Percentiles rank a stretch among this genome's conserved stretches.
Evolutionary conservation across 352 stramenopile species (phyloP).

Genomic region (Hyaloperonospora arabidopsidis): DNA sequence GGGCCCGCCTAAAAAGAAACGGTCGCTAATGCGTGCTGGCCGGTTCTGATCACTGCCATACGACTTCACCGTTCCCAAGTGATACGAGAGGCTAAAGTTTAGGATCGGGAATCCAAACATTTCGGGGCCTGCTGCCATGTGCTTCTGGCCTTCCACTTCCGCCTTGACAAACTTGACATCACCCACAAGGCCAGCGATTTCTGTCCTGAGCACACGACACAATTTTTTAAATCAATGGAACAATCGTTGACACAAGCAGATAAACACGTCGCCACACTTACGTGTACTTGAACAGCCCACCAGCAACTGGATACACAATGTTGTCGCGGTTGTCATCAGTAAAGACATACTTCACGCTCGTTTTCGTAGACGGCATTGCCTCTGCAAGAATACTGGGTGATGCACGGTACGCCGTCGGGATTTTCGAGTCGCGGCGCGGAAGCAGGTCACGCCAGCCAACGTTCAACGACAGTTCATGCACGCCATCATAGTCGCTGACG

Average conservation of each 20-base stretch:
- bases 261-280: slow-evolving; percentile 26
- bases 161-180: slow-evolving; percentile 87
- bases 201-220: slow-evolving; percentile 38
- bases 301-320: slow-evolving; percentile 73
- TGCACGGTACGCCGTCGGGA: slow-evolving; percentile 83
- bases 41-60: slow-evolving; percentile 63
- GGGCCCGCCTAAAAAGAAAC: slow-evolving; percentile 87
- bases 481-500: slow-evolving; percentile 78
- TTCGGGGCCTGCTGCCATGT: slow-evolving; percentile 54
- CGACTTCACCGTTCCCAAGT: slow-evolving; percentile 72
- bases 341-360: slow-evolving; percentile 89
- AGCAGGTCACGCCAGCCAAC: slow-evolving; percentile 84
- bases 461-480: slow-evolving; percentile 82
- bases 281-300: slow-evolving; percentile 87
- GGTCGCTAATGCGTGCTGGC: slow-evolving; percentile 86
- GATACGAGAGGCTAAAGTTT: slow-evolving; percentile 76
- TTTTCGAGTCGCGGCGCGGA: slow-evolving; percentile 71
- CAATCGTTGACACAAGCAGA: neutral
- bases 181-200: slow-evolving; percentile 79
- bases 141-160: slow-evolving; percentile 80
- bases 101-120: slow-evolving; percentile 66
- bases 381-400: slow-evolving; percentile 87
- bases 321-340: slow-evolving; percentile 86
- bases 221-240: slow-evolving; percentile 3
- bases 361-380: slow-evolving; percentile 86